These are phyloP conservation scores for Aspergillus alliaceus DNA, from an alignment of 2,329 filamentous ascomycete genomes.

Conservation along the genomic window DNA sequence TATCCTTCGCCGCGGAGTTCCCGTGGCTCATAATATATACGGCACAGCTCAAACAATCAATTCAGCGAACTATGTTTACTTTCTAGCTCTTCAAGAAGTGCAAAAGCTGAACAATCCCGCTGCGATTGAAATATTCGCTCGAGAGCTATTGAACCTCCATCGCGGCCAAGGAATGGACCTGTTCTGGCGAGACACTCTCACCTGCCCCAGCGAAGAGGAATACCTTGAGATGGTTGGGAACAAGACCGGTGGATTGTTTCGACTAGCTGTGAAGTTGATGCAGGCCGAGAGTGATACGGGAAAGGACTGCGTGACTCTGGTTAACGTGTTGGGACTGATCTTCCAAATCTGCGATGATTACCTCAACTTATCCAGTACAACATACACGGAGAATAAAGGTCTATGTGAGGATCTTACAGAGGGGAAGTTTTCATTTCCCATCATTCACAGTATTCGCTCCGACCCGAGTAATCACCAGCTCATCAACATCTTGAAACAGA, in stretches of 20 bases:
- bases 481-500: conserved; percentile 89
- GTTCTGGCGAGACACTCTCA: conserved; percentile 49
- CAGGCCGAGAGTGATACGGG: conserved; percentile 40
- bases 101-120: conserved; percentile 40
- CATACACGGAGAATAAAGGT: conserved; percentile 86
- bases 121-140: conserved; percentile 45
- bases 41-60: conserved; percentile 54
- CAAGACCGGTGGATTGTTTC: conserved; percentile 51
- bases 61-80: conserved; percentile 52
- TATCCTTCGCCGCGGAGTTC: conserved; percentile 48
- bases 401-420: conserved; percentile 94
- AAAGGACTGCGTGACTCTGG: conserved; percentile 60
- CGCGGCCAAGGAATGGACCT: conserved; percentile 51
- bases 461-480: conserved; percentile 65
- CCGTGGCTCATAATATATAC: conserved; percentile 52
- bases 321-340: conserved; percentile 56
- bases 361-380: conserved; percentile 71
- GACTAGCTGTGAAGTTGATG: conserved; percentile 48
- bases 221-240: conserved; percentile 52
- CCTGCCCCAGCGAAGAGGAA: conserved; percentile 48
- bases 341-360: conserved; percentile 68
- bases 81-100: conserved; percentile 45
- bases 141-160: conserved; percentile 49
- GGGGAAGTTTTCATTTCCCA: conserved; percentile 94
- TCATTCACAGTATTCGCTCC: conserved; percentile 84